These are phyloP conservation scores for Oryza longistaminata DNA, from an alignment of 176 grass and related monocot genomes.

Conservation along the genomic window DNA sequence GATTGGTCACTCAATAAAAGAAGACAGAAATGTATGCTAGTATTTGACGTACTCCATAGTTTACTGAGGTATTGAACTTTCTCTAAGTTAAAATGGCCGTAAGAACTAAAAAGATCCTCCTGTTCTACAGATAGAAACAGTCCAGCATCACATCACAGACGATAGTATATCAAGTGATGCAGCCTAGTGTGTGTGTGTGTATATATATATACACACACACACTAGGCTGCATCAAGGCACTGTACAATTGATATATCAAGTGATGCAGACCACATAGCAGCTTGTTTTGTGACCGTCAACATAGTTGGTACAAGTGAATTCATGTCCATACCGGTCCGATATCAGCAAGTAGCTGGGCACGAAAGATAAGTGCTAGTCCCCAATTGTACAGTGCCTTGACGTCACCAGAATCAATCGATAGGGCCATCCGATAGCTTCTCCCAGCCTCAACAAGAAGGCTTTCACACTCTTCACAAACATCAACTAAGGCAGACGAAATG, in stretches of 20 bases:
- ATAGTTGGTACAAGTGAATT: not conserved
- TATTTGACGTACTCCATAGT: not conserved
- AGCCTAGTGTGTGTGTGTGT: not conserved
- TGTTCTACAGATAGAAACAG: not conserved
- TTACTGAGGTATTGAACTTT: not conserved
- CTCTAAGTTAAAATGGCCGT: not conserved
- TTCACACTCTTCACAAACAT: conserved; percentile 89
- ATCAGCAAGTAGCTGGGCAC: conserved; percentile 84
- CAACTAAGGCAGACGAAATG: conserved; percentile 56
- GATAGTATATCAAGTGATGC: not conserved
- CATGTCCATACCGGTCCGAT: conserved; percentile 83
- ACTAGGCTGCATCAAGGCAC: too few species aligned
- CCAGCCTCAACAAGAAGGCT: conserved; percentile 80
- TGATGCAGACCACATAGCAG: not conserved
- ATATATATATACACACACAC: too few species aligned
- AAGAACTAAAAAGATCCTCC: not conserved
- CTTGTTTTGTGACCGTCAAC: not conserved
- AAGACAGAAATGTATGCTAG: not conserved
- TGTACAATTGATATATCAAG: not conserved
- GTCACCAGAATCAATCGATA: conserved; percentile 70
- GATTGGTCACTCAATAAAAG: not conserved
- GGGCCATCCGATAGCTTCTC: conserved; percentile 73
- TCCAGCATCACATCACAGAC: not conserved
- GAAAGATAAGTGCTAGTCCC: conserved; percentile 79
- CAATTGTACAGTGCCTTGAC: conserved; percentile 87